Base-by-base conservation (phyloP, 345 rosid species). In the Syzygium jambos region DNA sequence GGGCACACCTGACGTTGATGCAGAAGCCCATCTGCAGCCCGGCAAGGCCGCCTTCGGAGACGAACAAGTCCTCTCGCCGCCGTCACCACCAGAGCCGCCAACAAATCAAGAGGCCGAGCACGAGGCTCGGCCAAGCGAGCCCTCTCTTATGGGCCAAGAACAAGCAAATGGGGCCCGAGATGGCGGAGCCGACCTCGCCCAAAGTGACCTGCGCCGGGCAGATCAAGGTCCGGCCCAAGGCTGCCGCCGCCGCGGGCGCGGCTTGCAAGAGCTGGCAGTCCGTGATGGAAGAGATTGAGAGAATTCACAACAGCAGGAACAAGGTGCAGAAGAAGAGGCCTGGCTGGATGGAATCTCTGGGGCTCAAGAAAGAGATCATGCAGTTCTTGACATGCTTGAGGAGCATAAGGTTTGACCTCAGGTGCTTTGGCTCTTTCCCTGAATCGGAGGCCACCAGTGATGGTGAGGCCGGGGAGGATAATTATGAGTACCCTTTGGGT, bases 181-280 rank as follows among this genome's bases (percentile, higher is more conserved):
- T 88, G 30, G 86, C 93, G 16, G 98, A 97, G 78, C 99, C 99
- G 1, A 96, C 96, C 15, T 97, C 99, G 13, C 98, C 99, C 2
- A 93, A 95, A 88, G 98, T 97, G 43, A 97, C 97, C 3, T 97
- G 99, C 55, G 96, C 96, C 8, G 99, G 99, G 51, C 97, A 97
- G 95, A 95, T 97, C 93, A 97, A 95, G 92, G 96, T 96, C n/a
- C 89, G 94, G 87, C 94, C 94, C 17, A 93, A 94, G 84, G 89
- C 91, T 7, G 86, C 85, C 38, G 85, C 91, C 9, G 86, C 85
- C 38, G 85, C 85, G 23, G 55, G 49, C 49, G 23, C 90, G 46
- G 54, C 95, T 49, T 90, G 95, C 89, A 96, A 93, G 94, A 96
- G 89, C 89, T 91, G 91, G 93, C 93, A 90, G 82, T 90, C 92